Percentiles rank a stretch among this genome's conserved stretches.
phyloP scores from a whole-genome alignment of 768 basidiomycete genomes.

The Cystofilobasidium macerans region DNA sequence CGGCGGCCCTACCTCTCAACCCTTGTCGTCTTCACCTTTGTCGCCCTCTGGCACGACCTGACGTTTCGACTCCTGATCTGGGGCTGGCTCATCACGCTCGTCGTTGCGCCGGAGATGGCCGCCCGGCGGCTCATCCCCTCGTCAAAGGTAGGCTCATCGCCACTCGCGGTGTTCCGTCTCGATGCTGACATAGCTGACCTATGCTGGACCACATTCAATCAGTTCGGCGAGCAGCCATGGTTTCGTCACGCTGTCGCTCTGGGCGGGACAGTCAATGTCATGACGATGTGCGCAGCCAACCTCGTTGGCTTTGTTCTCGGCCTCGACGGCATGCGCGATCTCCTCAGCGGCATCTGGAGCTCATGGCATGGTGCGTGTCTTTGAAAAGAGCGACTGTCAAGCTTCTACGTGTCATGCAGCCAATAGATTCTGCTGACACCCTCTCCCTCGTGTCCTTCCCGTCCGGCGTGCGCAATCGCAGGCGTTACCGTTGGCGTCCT shows the following conservation, averaged over 20 bases:
- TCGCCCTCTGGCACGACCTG: constrained; percentile 94
- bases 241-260: constrained; percentile 74
- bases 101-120: constrained; percentile 73
- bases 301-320: constrained; percentile 91
- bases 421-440: background rate
- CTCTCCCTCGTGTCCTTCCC: background rate
- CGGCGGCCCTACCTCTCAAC: constrained; percentile 52
- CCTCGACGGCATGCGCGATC: constrained; percentile 60
- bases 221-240: constrained; percentile 65
- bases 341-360: constrained; percentile 48
- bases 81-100: constrained; percentile 90
- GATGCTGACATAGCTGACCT: too few relatives aligned
- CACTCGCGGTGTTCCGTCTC: background rate
- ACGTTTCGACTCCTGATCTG: constrained; percentile 77
- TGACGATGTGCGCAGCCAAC: constrained; percentile 86
- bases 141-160: background rate
- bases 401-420: background rate
- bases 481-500: background rate
- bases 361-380: constrained; percentile 33
- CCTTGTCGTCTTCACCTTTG: constrained; percentile 80
- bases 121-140: constrained; percentile 52
- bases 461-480: background rate
- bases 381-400: too few relatives aligned
- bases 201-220: too few relatives aligned
- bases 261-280: constrained; percentile 70